A percentile compares a stretch with the other conserved stretches of the same genome.
These are phyloP conservation scores for Lumnitzera littorea DNA, from an alignment of 345 rosid genomes.

Conservation along the genomic window DNA sequence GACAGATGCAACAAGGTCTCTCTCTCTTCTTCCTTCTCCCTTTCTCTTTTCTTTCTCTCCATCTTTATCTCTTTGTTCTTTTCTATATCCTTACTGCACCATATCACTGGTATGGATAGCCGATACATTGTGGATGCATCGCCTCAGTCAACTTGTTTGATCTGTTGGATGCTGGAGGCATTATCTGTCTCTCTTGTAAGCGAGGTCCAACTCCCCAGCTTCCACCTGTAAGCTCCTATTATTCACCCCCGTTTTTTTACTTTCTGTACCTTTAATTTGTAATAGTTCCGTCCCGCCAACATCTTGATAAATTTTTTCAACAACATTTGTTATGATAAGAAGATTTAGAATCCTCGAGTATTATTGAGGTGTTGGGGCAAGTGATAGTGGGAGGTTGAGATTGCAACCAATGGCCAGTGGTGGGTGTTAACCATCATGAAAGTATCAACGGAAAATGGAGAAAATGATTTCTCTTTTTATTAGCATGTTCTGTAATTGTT, in stretches of 20 bases:
- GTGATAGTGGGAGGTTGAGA: too few relatives aligned
- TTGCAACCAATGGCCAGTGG: too few relatives aligned
- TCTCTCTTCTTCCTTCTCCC: not conserved
- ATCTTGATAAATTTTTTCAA: too few relatives aligned
- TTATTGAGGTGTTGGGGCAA: too few relatives aligned
- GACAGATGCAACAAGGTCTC: constrained; percentile 53
- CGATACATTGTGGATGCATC: constrained; percentile 89
- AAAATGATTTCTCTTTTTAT: too few relatives aligned
- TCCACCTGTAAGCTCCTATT: constrained; percentile 31
- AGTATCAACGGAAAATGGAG: too few relatives aligned
- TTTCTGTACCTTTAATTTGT: too few relatives aligned
- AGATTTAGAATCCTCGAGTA: too few relatives aligned
- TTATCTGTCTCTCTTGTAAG: constrained; percentile 59
- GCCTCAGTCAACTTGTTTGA: constrained; percentile 50
- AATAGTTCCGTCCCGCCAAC: too few relatives aligned
- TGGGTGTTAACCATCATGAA: too few relatives aligned
- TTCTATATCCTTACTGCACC: not conserved
- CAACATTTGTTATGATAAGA: too few relatives aligned
- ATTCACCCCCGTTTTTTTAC: not conserved
- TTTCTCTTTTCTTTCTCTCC: not conserved
- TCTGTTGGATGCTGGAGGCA: constrained; percentile 76
- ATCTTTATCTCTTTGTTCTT: not conserved
- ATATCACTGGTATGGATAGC: constrained; percentile 33
- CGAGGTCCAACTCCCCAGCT: constrained; percentile 20
- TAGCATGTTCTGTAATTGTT: too few relatives aligned